phyloP scores from a whole-genome alignment of 2,329 filamentous ascomycete species.

The Colletotrichum spaethianum region DNA sequence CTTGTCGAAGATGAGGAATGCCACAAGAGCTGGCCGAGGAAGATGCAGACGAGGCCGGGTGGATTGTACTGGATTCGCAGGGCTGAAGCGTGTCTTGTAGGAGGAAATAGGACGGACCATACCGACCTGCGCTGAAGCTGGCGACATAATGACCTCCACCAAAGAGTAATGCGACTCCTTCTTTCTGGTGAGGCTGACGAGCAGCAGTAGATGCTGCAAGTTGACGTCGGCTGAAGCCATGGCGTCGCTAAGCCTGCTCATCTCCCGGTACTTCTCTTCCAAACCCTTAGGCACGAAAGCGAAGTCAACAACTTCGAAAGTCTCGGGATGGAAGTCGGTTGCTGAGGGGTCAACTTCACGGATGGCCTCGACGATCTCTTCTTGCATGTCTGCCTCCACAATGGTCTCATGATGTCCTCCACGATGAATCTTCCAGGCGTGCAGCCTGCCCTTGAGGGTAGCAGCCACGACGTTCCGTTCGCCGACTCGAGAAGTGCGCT shows the following conservation, averaged over 20 bases:
- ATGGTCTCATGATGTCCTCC: slow-evolving; percentile 85
- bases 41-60: slow-evolving; percentile 78
- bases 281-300: slow-evolving; percentile 73
- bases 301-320: slow-evolving; percentile 85
- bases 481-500: slow-evolving; percentile 79
- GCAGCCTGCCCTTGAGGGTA: slow-evolving; percentile 82
- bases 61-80: slow-evolving; percentile 56
- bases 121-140: slow-evolving; percentile 68
- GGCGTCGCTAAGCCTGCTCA: slow-evolving; percentile 66
- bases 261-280: slow-evolving; percentile 64
- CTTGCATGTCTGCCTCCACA: slow-evolving; percentile 79
- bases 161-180: slow-evolving; percentile 77
- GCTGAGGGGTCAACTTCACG: slow-evolving; percentile 66
- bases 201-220: slow-evolving; percentile 72
- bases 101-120: slow-evolving; percentile 78
- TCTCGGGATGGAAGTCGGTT: slow-evolving; percentile 65
- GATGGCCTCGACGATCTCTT: slow-evolving; percentile 74
- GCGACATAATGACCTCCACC: slow-evolving; percentile 77
- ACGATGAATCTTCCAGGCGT: slow-evolving; percentile 91
- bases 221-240: slow-evolving; percentile 65
- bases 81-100: slow-evolving; percentile 68
- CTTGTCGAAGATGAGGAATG: slow-evolving; percentile 84
- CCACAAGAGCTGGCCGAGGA: slow-evolving; percentile 83
- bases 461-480: slow-evolving; percentile 88
- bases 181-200: slow-evolving; percentile 70